A percentile compares a stretch with the other conserved stretches of the same genome.
Conservation (phyloP, 139 green algal species). For the Nannochloris sp. region DNA sequence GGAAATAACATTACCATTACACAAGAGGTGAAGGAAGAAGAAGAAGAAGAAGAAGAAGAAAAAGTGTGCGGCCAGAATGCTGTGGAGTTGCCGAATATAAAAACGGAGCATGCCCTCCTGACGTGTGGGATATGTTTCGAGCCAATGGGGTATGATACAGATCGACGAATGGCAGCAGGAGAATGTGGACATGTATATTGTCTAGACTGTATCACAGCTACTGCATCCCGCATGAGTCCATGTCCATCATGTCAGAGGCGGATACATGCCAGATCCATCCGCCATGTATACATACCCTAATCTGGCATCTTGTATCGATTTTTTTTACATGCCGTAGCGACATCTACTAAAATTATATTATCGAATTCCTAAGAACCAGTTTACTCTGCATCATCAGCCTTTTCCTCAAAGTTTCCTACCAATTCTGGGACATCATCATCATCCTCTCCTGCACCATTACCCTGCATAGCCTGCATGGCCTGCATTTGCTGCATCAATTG, state of each 20-base stretch:
- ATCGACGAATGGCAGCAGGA: not conserved
- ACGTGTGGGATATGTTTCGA: not conserved
- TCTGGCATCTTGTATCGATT: too few species aligned
- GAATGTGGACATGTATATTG: not conserved
- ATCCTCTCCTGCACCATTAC: slow-evolving; percentile 29
- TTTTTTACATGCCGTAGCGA: too few species aligned
- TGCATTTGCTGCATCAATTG: slow-evolving; percentile 25
- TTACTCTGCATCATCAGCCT: not conserved
- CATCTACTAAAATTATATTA: slow-evolving; percentile 9
- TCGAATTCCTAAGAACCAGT: slow-evolving; percentile 17
- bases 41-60: too few species aligned
- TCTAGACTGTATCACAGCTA: not conserved
- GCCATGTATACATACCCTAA: not conserved
- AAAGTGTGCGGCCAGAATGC: too few species aligned
- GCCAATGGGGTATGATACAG: not conserved
- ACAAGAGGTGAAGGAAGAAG: too few species aligned
- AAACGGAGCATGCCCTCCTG: too few species aligned
- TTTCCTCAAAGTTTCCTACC: slow-evolving; percentile 80
- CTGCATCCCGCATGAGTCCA: not conserved
- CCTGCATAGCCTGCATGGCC: slow-evolving; percentile 13
- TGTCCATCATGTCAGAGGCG: not conserved
- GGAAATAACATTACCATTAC: too few species aligned
- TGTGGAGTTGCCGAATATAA: too few species aligned
- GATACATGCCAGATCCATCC: not conserved
- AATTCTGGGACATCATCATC: slow-evolving; percentile 70